Conservation (phyloP, 345 rosid genomes). For the Eucalyptus pauciflora region DNA sequence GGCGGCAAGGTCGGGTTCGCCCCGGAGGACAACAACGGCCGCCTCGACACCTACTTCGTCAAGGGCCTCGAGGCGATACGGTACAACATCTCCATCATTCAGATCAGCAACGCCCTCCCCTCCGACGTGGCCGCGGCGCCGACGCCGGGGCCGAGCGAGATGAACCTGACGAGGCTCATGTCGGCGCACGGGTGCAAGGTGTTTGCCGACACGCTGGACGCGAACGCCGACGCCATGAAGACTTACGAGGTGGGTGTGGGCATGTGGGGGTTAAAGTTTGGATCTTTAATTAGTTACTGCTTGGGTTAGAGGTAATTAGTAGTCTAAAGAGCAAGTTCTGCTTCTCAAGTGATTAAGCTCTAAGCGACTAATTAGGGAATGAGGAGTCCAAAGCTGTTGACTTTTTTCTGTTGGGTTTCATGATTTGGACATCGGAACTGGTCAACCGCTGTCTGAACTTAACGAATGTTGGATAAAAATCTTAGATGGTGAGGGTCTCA, state of each 20-base stretch:
- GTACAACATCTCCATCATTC: slow-evolving; percentile 81
- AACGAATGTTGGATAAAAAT: neutral
- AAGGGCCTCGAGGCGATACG: slow-evolving; percentile 78
- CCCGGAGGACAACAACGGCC: slow-evolving; percentile 50
- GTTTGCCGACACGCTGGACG: slow-evolving; percentile 71
- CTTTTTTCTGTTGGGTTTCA: neutral
- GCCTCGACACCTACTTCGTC: slow-evolving; percentile 36
- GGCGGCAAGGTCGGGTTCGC: slow-evolving; percentile 93
- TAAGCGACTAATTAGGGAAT: neutral
- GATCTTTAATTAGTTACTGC: neutral
- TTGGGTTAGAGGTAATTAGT: neutral
- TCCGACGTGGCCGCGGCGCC: slow-evolving; percentile 83
- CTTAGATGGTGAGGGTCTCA: neutral
- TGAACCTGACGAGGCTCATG: slow-evolving; percentile 75
- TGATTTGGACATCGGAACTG: neutral
- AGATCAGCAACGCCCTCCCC: slow-evolving; percentile 58
- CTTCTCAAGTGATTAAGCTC: neutral
- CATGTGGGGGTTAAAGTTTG: neutral
- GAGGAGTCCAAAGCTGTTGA: neutral
- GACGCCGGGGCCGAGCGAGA: slow-evolving; percentile 61
- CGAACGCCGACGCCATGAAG: slow-evolving; percentile 54
- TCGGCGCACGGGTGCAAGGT: slow-evolving; percentile 93
- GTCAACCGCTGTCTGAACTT: neutral
- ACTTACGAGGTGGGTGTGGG: slow-evolving; percentile 43
- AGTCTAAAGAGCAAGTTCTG: neutral